Evolutionary conservation across 495 filamentous ascomycete species (phyloP), one percentile per base, ranked within the genome.

Genomic region (Penicillium tannophilum): DNA sequence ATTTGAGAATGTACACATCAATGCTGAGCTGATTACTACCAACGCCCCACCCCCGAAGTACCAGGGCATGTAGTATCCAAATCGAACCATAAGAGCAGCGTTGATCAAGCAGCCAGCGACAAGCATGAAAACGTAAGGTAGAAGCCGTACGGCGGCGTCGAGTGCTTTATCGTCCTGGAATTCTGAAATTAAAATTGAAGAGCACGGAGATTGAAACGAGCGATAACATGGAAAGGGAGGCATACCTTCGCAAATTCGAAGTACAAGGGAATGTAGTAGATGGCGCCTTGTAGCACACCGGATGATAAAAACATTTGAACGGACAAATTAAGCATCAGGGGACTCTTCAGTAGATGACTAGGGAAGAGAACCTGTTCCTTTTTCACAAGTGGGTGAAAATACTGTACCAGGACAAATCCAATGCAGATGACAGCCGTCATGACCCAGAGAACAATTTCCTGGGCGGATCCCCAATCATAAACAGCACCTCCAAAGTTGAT

Each of bases 11-110:
- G 23, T 58, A 64, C 59, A 54, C 50, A 64, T 52, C 43, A 65
- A 20, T 19, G 52, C 56, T 33, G 48, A 58, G 4, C 39, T 30
- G 28, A 60, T 49, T 16, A 64, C 12, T 9, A 54, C 51, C 3
- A 61, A 76, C 79, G 17, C 44, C 10, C 44, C 44, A 61, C 75
- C 23, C 68, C 46, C 16, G 3, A 70, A 19, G 78, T 61, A 88
- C 72, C 84, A 79, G 10, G 77, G 76, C 76, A 79, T 79, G 68
- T 84, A 86, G 57, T 77, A 74, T n/a, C 77, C 76, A 50, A 76
- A 65, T 46, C 69, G 72, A 11, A 74, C 69, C 47, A 88, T 74
- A 35, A 83, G 59, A 30, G 67, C 67, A 16, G 84, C 84, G 26
- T 36, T 61, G 12, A 39, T 12, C 19, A 43, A 45, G 17, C 54